Evolutionary conservation across 805 yeast genomes (phyloP).

Genomic region (Suhomyces tanzawaensis): DNA sequence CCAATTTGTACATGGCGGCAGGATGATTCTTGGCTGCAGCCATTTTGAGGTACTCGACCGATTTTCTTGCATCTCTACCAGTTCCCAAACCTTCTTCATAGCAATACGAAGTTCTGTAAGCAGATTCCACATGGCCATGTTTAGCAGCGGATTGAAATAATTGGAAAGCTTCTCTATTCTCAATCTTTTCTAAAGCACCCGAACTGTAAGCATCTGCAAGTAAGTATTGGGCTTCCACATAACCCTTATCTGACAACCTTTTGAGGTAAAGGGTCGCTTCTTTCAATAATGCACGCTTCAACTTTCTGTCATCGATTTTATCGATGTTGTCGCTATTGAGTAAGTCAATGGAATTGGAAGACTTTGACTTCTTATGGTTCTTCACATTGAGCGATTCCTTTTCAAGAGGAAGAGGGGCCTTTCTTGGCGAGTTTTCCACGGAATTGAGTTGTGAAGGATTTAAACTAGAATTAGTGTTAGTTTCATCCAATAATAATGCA

Average conservation of each 20-base stretch:
- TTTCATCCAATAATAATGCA: constrained; percentile 59
- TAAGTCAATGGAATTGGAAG: constrained; percentile 20
- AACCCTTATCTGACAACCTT: constrained; percentile 74
- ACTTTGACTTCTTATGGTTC: constrained; percentile 22
- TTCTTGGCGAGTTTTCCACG: constrained; percentile 18
- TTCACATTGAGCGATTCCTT: constrained; percentile 6
- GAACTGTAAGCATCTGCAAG: constrained; percentile 87
- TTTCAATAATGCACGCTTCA: constrained; percentile 59
- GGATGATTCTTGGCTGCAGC: constrained; percentile 93
- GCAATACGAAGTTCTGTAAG: constrained; percentile 88
- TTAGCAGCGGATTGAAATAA: constrained; percentile 89
- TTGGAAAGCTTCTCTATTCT: constrained; percentile 69
- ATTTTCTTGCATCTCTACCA: constrained; percentile 81
- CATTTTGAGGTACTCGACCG: constrained; percentile 74
- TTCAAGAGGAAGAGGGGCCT: constrained; percentile 5
- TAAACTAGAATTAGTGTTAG: constrained; percentile 7
- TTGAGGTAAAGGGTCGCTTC: constrained; percentile 75
- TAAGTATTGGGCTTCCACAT: constrained; percentile 86
- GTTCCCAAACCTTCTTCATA: constrained; percentile 94
- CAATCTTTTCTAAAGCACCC: constrained; percentile 79
- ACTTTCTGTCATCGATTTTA: constrained; percentile 17
- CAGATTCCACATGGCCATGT: constrained; percentile 87
- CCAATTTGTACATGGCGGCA: constrained; percentile 94
- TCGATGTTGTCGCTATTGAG: constrained; percentile 9
- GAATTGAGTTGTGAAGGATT: constrained; percentile 12